phyloP scores from a whole-genome alignment of 202 grass and related monocot genomes.

The Carex sylvatica region DNA sequence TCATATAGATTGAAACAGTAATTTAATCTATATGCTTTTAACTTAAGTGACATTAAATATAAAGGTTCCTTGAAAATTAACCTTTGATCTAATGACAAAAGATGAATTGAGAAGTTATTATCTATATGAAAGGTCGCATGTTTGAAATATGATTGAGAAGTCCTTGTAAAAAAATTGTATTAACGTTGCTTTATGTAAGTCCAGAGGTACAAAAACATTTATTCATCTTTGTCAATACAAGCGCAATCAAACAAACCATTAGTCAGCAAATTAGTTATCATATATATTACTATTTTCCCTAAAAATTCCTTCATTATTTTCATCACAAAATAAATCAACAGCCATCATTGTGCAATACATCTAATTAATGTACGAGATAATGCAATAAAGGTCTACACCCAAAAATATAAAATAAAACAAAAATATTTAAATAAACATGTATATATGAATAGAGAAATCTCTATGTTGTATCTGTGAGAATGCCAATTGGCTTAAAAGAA shows the following conservation, averaged over 20 bases:
- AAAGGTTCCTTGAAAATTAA: too few relatives aligned
- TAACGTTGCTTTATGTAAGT: background rate
- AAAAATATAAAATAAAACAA: slow-evolving; percentile 14
- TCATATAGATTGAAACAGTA: too few relatives aligned
- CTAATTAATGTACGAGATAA: background rate
- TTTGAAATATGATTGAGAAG: too few relatives aligned
- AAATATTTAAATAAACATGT: slow-evolving; percentile 31
- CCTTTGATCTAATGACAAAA: too few relatives aligned
- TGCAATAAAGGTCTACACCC: slow-evolving; percentile 26
- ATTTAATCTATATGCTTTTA: too few relatives aligned
- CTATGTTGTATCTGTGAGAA: background rate
- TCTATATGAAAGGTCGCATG: too few relatives aligned
- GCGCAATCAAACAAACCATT: background rate
- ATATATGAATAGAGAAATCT: slow-evolving; percentile 3
- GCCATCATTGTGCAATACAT: background rate
- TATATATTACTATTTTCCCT: background rate
- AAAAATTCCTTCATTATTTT: background rate
- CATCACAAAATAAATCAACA: background rate
- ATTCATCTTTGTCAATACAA: background rate
- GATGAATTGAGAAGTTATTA: too few relatives aligned
- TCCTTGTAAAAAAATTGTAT: background rate
- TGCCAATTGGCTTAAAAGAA: background rate
- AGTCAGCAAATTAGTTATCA: background rate
- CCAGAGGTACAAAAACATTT: background rate
- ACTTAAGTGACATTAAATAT: too few relatives aligned